A percentile compares a stretch with the other conserved stretches of the same genome.
These are phyloP conservation scores for Coniella vitis DNA, from an alignment of 2,329 filamentous ascomycete genomes.

Conservation along the genomic window DNA sequence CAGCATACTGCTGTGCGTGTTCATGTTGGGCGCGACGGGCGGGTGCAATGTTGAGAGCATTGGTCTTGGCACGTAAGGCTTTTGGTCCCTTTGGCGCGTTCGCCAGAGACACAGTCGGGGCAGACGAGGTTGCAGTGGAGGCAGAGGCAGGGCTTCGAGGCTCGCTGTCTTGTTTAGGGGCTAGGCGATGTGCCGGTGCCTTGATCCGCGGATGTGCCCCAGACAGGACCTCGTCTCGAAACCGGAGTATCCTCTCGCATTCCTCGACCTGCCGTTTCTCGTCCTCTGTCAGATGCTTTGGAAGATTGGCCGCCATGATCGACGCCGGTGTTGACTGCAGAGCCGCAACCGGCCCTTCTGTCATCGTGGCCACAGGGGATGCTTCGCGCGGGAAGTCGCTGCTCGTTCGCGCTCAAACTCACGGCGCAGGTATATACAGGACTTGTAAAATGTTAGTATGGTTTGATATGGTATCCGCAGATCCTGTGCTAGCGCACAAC, in stretches of 20 bases:
- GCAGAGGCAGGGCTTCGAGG: slow-evolving; percentile 19
- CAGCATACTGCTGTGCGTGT: slow-evolving; percentile 27
- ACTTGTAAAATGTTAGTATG: not conserved
- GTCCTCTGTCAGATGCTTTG: slow-evolving; percentile 32
- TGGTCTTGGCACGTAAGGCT: slow-evolving; percentile 12
- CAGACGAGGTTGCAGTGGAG: slow-evolving; percentile 17
- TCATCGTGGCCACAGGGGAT: slow-evolving; percentile 15
- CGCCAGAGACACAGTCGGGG: slow-evolving; percentile 4
- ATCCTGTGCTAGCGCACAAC: not conserved
- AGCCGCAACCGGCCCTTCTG: slow-evolving; percentile 15
- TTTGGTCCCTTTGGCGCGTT: slow-evolving; percentile 12
- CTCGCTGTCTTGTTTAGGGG: slow-evolving; percentile 17
- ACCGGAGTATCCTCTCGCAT: slow-evolving; percentile 72
- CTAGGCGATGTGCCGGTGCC: slow-evolving; percentile 36
- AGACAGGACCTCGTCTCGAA: slow-evolving; percentile 74
- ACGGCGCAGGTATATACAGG: not conserved
- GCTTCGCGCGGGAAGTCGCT: not conserved
- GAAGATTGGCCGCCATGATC: slow-evolving; percentile 1
- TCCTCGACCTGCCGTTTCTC: slow-evolving; percentile 55
- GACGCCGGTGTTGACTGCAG: slow-evolving; percentile 7
- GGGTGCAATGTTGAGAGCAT: slow-evolving; percentile 18
- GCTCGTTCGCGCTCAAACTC: not conserved
- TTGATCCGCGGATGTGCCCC: slow-evolving; percentile 65
- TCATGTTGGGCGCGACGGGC: slow-evolving; percentile 29
- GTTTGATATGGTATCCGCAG: not conserved